Evolutionary conservation across 257 asterid genomes (phyloP).

Genomic region (Galeopsis tetrahit): DNA sequence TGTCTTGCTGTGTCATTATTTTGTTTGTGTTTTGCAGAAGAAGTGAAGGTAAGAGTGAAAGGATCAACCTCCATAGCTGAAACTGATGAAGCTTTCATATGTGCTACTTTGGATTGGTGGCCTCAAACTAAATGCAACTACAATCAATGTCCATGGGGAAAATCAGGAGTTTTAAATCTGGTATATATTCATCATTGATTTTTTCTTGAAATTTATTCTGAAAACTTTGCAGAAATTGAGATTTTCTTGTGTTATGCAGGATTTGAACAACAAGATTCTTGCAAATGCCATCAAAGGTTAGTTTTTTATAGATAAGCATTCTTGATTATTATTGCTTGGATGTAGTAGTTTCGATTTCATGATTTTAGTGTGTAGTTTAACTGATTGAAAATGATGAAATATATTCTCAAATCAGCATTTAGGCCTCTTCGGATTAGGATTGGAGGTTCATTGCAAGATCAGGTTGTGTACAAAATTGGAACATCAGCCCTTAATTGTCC

Average conservation of each 20-base stretch:
- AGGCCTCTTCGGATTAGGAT: constrained; percentile 62
- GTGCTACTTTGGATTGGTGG: constrained; percentile 92
- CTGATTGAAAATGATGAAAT: background rate
- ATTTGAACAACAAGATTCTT: constrained; percentile 64
- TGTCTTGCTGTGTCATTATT: constrained; percentile 34
- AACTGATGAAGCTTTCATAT: constrained; percentile 72
- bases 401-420: constrained; percentile 49
- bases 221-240: constrained; percentile 10
- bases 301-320: background rate
- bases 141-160: constrained; percentile 76
- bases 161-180: constrained; percentile 63
- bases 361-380: constrained; percentile 1
- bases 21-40: constrained; percentile 42
- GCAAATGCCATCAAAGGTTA: constrained; percentile 70
- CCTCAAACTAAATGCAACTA: constrained; percentile 70
- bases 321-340: background rate
- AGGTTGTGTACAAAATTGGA: constrained; percentile 62
- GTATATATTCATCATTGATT: constrained; percentile 36
- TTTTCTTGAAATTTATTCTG: background rate
- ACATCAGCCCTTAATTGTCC: constrained; percentile 49
- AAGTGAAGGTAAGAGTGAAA: constrained; percentile 50
- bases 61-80: constrained; percentile 52
- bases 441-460: constrained; percentile 83
- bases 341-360: no score
- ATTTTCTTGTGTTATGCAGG: constrained; percentile 41